phyloP scores from a whole-genome alignment of 2,329 filamentous ascomycete genomes.

The Helotiales sp. region DNA sequence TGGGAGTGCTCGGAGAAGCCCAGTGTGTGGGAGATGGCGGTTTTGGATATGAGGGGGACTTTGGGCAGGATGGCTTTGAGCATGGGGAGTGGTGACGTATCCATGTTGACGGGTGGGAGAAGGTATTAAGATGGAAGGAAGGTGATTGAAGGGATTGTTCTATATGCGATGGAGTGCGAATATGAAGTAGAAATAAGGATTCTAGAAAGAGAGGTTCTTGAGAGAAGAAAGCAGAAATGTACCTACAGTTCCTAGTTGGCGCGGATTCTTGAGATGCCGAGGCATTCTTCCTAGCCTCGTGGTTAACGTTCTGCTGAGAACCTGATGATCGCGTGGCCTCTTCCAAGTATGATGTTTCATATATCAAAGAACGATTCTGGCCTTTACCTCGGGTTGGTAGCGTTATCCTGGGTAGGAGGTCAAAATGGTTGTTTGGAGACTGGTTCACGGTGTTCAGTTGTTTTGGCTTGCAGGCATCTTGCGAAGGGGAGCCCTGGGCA shows the following conservation, averaged over 20 bases:
- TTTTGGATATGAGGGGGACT: constrained; percentile 66
- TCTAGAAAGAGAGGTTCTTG: background rate
- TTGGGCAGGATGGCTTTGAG: constrained; percentile 50
- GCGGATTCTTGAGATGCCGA: constrained; percentile 22
- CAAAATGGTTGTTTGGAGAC: background rate
- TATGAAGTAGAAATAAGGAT: background rate
- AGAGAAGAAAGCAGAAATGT: background rate
- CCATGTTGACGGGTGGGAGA: constrained; percentile 25
- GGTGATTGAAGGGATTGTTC: background rate
- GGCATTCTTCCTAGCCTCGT: constrained; percentile 22
- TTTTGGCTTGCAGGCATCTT: constrained; percentile 23
- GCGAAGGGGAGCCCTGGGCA: constrained; percentile 10
- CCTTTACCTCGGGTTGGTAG: background rate
- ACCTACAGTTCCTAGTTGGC: background rate
- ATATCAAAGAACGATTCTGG: background rate
- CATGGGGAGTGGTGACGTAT: constrained; percentile 32
- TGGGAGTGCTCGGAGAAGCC: constrained; percentile 70
- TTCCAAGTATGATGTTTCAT: background rate
- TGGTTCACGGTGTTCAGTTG: background rate
- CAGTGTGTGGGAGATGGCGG: constrained; percentile 67
- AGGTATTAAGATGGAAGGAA: background rate
- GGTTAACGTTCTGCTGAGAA: no score
- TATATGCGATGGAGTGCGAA: background rate
- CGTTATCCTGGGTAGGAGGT: background rate
- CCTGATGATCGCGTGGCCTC: constrained; percentile 2